Evolutionary conservation across 805 yeast species (phyloP).

Genomic region (Candida ipomoeae): DNA sequence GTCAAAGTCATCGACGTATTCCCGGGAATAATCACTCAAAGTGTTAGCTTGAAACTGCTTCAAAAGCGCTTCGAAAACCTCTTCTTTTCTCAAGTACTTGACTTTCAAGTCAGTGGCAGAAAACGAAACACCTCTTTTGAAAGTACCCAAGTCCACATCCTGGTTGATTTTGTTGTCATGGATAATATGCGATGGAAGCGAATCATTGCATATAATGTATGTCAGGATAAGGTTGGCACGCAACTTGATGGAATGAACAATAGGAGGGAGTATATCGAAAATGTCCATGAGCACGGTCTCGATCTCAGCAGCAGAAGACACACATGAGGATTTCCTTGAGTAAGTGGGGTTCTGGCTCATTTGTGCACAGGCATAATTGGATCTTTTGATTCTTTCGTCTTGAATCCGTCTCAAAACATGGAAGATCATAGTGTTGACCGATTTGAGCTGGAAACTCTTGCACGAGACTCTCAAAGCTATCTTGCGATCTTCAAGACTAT

Average conservation of each 20-base stretch:
- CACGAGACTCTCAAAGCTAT: slow-evolving; percentile 22
- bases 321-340: background rate
- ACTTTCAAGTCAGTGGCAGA: slow-evolving; percentile 21
- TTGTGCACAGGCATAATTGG: slow-evolving; percentile 25
- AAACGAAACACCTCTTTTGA: slow-evolving; percentile 35
- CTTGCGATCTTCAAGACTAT: slow-evolving; percentile 21
- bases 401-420: slow-evolving; percentile 30
- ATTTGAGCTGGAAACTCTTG: slow-evolving; percentile 27
- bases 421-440: slow-evolving; percentile 37
- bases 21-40: slow-evolving; percentile 36
- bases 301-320: background rate
- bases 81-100: slow-evolving; percentile 21
- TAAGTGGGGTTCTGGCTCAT: background rate
- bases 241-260: slow-evolving; percentile 24
- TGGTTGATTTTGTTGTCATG: slow-evolving; percentile 21
- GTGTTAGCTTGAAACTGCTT: slow-evolving; percentile 30
- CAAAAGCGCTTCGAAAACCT: slow-evolving; percentile 20
- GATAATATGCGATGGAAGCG: slow-evolving; percentile 31
- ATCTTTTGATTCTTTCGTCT: slow-evolving; percentile 24
- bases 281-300: slow-evolving; percentile 19
- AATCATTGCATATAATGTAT: slow-evolving; percentile 38
- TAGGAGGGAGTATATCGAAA: slow-evolving; percentile 29
- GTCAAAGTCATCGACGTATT: slow-evolving; percentile 33
- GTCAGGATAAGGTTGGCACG: slow-evolving; percentile 26
- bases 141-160: slow-evolving; percentile 33